Evolutionary conservation across 2,329 filamentous ascomycete species (phyloP).

Genomic region (Nemania abortiva): DNA sequence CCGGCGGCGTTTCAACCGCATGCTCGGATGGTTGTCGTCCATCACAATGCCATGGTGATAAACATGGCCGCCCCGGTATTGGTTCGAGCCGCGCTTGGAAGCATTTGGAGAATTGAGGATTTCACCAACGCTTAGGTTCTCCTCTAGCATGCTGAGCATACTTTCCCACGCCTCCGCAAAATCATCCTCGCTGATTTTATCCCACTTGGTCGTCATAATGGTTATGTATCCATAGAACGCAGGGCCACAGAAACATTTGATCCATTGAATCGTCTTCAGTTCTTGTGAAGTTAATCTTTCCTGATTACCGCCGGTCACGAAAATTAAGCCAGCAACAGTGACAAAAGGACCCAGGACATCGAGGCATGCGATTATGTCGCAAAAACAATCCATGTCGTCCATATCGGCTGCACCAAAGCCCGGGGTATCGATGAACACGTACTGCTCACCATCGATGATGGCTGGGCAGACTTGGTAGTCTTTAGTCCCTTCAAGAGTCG

Average conservation of each 20-base stretch:
- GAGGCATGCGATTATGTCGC: slow-evolving; percentile 8
- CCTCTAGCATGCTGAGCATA: slow-evolving; percentile 5
- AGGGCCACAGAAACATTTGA: slow-evolving; percentile 15
- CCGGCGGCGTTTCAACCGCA: neutral
- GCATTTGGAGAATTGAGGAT: neutral
- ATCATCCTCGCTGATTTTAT: slow-evolving; percentile 12
- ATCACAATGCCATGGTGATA: slow-evolving; percentile 16
- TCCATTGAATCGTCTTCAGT: slow-evolving; percentile 13
- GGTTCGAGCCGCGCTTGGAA: neutral
- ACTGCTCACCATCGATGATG: slow-evolving; percentile 10
- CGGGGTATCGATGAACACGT: slow-evolving; percentile 16
- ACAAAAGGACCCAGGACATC: neutral
- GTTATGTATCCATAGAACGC: slow-evolving; percentile 7
- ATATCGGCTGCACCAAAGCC: slow-evolving; percentile 18
- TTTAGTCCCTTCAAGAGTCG: neutral
- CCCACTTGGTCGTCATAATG: slow-evolving; percentile 14
- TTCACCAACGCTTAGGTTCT: neutral
- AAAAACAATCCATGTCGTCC: slow-evolving; percentile 11
- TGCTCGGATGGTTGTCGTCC: neutral
- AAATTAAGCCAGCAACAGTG: slow-evolving; percentile 2
- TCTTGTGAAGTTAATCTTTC: slow-evolving; percentile 2
- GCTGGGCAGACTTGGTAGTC: slow-evolving; percentile 9
- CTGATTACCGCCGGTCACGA: slow-evolving; percentile 8
- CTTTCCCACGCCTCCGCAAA: slow-evolving; percentile 10
- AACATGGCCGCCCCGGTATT: neutral